Conservation (phyloP, 345 rosid species). For the Pelargonium nanum region DNA sequence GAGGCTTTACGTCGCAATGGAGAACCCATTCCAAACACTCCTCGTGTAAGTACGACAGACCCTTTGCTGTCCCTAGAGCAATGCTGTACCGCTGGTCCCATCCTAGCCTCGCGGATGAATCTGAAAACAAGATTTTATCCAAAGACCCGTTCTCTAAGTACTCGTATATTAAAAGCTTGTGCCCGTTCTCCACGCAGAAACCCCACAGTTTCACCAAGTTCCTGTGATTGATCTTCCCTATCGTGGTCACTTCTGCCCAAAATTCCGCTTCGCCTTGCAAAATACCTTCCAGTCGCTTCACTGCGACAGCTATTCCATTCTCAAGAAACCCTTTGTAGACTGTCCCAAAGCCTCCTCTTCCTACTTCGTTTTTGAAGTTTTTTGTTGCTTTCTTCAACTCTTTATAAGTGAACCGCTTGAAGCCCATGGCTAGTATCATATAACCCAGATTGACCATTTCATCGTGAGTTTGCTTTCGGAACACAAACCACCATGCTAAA, state of each 20-base stretch:
- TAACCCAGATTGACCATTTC: conserved; percentile 5
- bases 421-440: conserved; percentile 12
- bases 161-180: conserved; percentile 27
- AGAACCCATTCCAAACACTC: conserved; percentile 27
- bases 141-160: conserved; percentile 24
- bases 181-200: conserved; percentile 22
- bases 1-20: conserved; percentile 22
- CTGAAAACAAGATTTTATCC: conserved; percentile 8
- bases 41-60: conserved; percentile 28
- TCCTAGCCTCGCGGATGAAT: conserved; percentile 1
- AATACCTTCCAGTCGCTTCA: conserved; percentile 22
- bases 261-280: conserved; percentile 22
- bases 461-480: conserved; percentile 6
- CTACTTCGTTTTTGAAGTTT: conserved; percentile 20
- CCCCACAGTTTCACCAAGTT: conserved; percentile 30
- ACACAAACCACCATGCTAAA: conserved; percentile 20
- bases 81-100: conserved; percentile 21
- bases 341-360: too few species aligned
- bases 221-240: conserved; percentile 29
- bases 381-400: conserved; percentile 22
- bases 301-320: conserved; percentile 12
- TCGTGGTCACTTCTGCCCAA: conserved; percentile 28
- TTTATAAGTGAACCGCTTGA: conserved; percentile 19
- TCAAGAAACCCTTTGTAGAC: conserved; percentile 21
- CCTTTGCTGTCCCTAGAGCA: conserved; percentile 22